Base-by-base conservation (phyloP, 2,329 filamentous ascomycete genomes). In the Cladobotryum protrusum region DNA sequence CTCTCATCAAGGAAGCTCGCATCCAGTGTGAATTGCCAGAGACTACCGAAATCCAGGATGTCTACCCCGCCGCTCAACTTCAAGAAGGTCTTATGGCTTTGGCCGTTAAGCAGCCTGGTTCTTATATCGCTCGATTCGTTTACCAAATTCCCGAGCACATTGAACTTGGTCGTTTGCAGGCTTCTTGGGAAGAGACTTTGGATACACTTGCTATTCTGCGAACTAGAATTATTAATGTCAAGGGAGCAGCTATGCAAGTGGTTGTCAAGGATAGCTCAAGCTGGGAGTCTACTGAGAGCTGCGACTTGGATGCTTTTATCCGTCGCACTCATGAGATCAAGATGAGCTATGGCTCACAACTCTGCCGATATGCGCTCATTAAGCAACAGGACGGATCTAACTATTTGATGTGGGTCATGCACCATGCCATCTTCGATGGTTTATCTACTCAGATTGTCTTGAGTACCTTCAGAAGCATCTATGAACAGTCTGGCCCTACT, bases 121-220 rank as follows among this genome's bases (percentile, higher is more conserved):
- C 63, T 2, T 72, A 72, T 41, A 58, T 70, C 12, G 24, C 61
- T 36, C 51, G 52, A 17, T 55, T 65, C 7, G 35, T 54, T 1
- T 32, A 33, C 4, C 20, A 58, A 12, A 35, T 59, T 43, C 48
- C 17, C 24, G 24, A 29, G 24, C 24, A 29, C 39, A 45, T n/a
- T 12, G 55, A 63, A 3, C 14, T 60, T 35, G 45, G 42, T 7
- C 49, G 46, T 2, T 63, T 67, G 49, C 59, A 59, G 49, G 43
- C 56, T 1, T 60, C 64, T 3, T 67, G 63, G 64, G 54, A 47
- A 9, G 17, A 20, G 17, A 53, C 49, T 5, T 36, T 56, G 2
- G 39, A 53, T 8, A 18, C 48, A 4, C 50, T 47, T 14, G 43
- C 43, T 14, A 52, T 43, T 24, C 40, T 52, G 43, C 43, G 50